Conservation (phyloP, 208 protist genomes). For the Kentomonas sorsogonicus region DNA sequence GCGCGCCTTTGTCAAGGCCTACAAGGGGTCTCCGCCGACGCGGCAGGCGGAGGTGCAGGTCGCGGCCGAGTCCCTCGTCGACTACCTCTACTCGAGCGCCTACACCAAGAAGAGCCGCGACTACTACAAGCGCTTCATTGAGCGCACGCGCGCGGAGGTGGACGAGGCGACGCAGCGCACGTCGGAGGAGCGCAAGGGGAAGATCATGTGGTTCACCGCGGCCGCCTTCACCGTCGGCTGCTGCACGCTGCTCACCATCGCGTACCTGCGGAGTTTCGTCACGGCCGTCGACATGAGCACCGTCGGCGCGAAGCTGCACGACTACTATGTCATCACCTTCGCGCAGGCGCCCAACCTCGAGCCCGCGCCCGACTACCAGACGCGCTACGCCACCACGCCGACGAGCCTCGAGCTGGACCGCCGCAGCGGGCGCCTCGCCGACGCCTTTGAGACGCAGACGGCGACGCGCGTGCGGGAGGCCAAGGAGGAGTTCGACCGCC, state of each 20-base stretch:
- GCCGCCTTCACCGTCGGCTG: constrained; percentile 40
- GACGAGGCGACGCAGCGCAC: constrained; percentile 48
- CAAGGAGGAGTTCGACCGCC: constrained; percentile 33
- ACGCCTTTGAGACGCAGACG: constrained; percentile 21
- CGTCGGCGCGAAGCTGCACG: constrained; percentile 46
- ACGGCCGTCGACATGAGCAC: constrained; percentile 47
- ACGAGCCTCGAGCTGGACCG: constrained; percentile 67
- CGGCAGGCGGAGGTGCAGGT: constrained; percentile 72
- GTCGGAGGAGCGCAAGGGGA: constrained; percentile 21
- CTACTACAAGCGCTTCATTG: constrained; percentile 74
- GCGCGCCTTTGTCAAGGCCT: constrained; percentile 51
- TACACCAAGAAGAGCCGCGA: constrained; percentile 70
- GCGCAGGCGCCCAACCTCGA: constrained; percentile 71
- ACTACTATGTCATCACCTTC: constrained; percentile 75
- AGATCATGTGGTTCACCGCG: constrained; percentile 47
- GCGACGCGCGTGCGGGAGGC: constrained; percentile 27
- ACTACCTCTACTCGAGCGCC: constrained; percentile 76
- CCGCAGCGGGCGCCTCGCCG: constrained; percentile 29
- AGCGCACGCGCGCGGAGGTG: constrained; percentile 53
- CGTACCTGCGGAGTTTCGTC: constrained; percentile 46
- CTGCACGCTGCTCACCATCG: constrained; percentile 42
- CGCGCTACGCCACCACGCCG: constrained; percentile 73
- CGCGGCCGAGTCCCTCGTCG: constrained; percentile 77
- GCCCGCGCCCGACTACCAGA: constrained; percentile 76
- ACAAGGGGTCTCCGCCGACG: constrained; percentile 47